Evolutionary conservation across 495 filamentous ascomycete species (phyloP), one percentile per base, ranked within the genome.

Genomic region (Amphirosellinia nigrospora): DNA sequence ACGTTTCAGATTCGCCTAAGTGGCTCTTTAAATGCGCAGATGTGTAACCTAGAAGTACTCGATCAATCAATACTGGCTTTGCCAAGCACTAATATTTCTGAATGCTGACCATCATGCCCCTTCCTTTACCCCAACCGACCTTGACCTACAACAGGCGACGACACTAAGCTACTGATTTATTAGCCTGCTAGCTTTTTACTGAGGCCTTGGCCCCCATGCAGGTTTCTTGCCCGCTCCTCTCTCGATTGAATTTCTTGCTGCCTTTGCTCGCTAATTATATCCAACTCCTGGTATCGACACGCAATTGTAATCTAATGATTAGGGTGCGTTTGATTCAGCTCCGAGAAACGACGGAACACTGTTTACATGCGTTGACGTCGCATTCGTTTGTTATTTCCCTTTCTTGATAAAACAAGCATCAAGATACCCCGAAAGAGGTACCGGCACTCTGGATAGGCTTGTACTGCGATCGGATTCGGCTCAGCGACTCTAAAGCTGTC

Each of bases 401-500:
- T 30, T n/a, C 21, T 39, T 16, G 39, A 52, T 6, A 19, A 39
- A 46, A 23, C 32, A 52, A 53, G 62, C 45, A 26, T 64, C 8
- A 38, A 52, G 9, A n/a, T n/a, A 15, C 45, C 43, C n/a, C 3
- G 9, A n/a, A 30, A 63, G 5, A 34, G 26, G 28, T 65, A 65
- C 63, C 46, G 23, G 30, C 63, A 52, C 41, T 2, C 19, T 65
- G 63, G 63, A 30, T 65, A 23, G 45, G 15, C 38, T 39, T 16
- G 15, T 28, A 4, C 23, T 4, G 13, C 43, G 16, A 32, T 46
- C 8, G 38, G 34, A 23, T 28, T 46, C 61, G 43, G 46, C 61
- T 4, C 63, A 46, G 63, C 28, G 50, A 53, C 46, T 65, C 26
- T 36, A 30, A 46, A 30, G 46, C n/a, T n/a, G n/a, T n/a, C n/a